Percentiles rank a stretch among this genome's conserved stretches.
Conservation (phyloP, 345 rosid species). For the Gossypium rotundifolium region DNA sequence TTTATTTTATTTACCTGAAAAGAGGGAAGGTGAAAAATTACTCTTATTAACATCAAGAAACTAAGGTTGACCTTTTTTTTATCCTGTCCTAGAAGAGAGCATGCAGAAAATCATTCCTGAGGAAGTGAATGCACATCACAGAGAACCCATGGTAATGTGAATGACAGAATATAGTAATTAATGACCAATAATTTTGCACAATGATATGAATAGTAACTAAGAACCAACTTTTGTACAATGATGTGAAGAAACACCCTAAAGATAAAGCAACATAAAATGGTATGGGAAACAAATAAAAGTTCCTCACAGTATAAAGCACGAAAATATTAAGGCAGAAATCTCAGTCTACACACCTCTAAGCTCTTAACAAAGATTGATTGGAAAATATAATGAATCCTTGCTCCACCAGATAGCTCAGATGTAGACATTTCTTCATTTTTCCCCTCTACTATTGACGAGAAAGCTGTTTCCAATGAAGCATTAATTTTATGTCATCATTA, state of each 20-base stretch:
- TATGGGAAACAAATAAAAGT: not conserved
- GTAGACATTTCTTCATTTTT: slow-evolving; percentile 94
- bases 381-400: slow-evolving; percentile 84
- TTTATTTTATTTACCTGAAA: not conserved
- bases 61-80: not conserved
- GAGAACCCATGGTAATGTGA: not conserved
- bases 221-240: not conserved
- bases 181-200: not conserved
- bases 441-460: slow-evolving; percentile 83
- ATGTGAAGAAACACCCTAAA: not conserved
- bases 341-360: slow-evolving; percentile 58
- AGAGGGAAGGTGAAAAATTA: not conserved
- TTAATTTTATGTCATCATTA: not conserved
- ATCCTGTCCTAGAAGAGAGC: not conserved
- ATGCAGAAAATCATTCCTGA: not conserved
- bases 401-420: slow-evolving; percentile 87
- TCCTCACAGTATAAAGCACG: not conserved
- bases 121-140: not conserved
- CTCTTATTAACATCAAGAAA: not conserved
- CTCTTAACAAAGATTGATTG: slow-evolving; percentile 87
- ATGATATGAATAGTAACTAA: not conserved
- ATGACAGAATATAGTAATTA: not conserved
- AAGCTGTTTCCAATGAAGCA: slow-evolving; percentile 50
- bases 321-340: not conserved
- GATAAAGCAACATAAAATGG: not conserved